Conservation (phyloP, 2,329 filamentous ascomycete species). For the Phyllosticta citriasiana region DNA sequence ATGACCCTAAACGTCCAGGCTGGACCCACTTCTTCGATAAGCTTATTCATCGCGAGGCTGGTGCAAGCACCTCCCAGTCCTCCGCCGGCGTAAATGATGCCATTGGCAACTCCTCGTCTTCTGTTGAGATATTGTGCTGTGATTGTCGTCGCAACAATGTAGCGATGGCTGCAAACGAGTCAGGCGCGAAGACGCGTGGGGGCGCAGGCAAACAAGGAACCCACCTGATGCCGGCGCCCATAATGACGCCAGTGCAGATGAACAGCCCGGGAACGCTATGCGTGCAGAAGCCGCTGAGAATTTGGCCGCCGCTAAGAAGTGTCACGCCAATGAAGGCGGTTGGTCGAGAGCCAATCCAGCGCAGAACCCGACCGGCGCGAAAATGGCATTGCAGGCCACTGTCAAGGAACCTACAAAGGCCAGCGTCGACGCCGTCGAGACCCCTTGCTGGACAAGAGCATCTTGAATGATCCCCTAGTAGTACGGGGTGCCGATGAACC, state of each 20-base stretch:
- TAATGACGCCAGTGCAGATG: slow-evolving; percentile 37
- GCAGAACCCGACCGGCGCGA: slow-evolving; percentile 45
- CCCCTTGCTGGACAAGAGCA: slow-evolving; percentile 40
- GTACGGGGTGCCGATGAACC: slow-evolving; percentile 44
- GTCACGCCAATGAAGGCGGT: slow-evolving; percentile 41
- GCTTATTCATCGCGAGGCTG: slow-evolving; percentile 39
- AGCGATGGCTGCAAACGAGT: not conserved
- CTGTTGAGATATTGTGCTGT: slow-evolving; percentile 46
- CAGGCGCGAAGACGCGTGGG: not conserved
- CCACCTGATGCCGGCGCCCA: slow-evolving; percentile 32
- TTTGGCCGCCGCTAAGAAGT: slow-evolving; percentile 40
- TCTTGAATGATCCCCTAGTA: slow-evolving; percentile 53
- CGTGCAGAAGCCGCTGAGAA: slow-evolving; percentile 39
- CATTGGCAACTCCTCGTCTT: slow-evolving; percentile 47
- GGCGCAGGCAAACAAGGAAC: not conserved
- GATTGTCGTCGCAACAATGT: slow-evolving; percentile 5
- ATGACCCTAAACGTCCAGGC: slow-evolving; percentile 46
- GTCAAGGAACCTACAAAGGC: slow-evolving; percentile 50
- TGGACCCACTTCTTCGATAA: slow-evolving; percentile 37
- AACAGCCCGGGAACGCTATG: slow-evolving; percentile 40
- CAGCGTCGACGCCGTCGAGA: slow-evolving; percentile 43
- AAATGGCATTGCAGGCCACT: slow-evolving; percentile 40
- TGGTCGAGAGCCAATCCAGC: slow-evolving; percentile 37
- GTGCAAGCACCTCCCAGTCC: slow-evolving; percentile 48
- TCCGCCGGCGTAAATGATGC: slow-evolving; percentile 44